Evolutionary conservation across 306 rosid genomes (phyloP), one percentile per base, ranked within the genome.

Genomic region (Castanea crenata): DNA sequence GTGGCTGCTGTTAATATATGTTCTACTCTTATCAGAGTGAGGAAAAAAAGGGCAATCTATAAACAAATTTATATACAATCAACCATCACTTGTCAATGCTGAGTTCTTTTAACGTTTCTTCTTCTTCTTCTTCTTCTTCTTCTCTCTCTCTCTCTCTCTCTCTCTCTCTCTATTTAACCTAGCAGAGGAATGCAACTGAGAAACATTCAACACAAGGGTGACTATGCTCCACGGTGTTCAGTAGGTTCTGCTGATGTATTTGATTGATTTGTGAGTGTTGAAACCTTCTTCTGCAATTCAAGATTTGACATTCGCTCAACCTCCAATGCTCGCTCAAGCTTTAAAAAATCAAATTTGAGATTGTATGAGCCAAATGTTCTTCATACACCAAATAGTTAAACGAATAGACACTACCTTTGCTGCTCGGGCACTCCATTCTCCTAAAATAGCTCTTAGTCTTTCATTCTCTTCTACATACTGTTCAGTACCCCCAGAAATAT

Each of bases 391-490:
- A 16, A 13, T 64, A 62, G 59, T 59, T 3, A 32, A 71, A 51
- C 6, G 38, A 27, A 82, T 10, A 51, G 57, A 32, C 31, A 70
- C 76, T 90, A 96, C 99, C 98, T 93, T 96, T n/a, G 99, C 98
- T 20, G 99, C 97, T 32, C 96, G 86, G 46, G 93, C 86, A 85
- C 99, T 93, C 98, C 99, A 96, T 83, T 96, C 99, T 75, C 94
- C 97, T 78, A 96, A 84, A 79, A 96, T 96, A 62, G 98, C 98
- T 85, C 99, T 86, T 14, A 93, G 84, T 79, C 99, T 90, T 82
- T 96, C 99, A 57, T 96, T 96, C 86, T 96, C 99, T 84, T 93
- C 98, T n/a, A 96, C 96, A 59, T 96, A 93, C 98, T 93, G 92
- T 80, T 52, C 55, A 61, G 62, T 65, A 63, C 18, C 69, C 23